Percentiles rank a stretch among this genome's conserved stretches.
Evolutionary conservation across 2,329 filamentous ascomycete species (phyloP).

Genomic region (Pezicula radicicola): DNA sequence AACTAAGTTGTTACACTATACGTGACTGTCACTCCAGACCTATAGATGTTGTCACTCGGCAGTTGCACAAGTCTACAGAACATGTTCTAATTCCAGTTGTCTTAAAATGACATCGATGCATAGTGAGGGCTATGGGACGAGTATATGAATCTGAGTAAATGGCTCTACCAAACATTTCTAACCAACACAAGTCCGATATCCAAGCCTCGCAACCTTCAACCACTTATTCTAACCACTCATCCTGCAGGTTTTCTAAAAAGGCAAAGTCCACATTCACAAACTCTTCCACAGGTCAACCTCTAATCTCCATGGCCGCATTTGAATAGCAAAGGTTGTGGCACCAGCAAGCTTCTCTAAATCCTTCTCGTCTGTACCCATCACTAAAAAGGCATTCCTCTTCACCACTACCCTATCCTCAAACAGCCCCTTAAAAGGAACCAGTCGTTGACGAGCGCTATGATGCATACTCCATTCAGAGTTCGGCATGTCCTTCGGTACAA

Average conservation of each 20-base stretch:
- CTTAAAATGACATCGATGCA: too few species aligned
- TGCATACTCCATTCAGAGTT: constrained; percentile 41
- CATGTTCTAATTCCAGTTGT: too few species aligned
- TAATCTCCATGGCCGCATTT: constrained; percentile 44
- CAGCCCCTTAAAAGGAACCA: constrained; percentile 11
- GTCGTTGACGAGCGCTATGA: constrained; percentile 26
- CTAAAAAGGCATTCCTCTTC: constrained; percentile 40
- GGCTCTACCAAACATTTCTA: too few species aligned
- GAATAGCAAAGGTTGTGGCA: constrained; percentile 40
- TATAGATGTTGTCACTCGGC: too few species aligned
- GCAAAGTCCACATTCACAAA: constrained; percentile 43
- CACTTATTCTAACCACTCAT: constrained; percentile 18
- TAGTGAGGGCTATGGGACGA: too few species aligned
- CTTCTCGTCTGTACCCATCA: constrained; percentile 41
- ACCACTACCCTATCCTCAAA: constrained; percentile 36
- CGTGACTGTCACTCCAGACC: too few species aligned
- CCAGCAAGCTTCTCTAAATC: constrained; percentile 36
- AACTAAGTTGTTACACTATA: too few species aligned
- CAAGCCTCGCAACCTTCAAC: too few species aligned
- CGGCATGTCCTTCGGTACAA: constrained; percentile 45
- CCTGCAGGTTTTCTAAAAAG: constrained; percentile 38
- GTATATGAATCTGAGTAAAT: too few species aligned
- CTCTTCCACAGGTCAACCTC: constrained; percentile 51
- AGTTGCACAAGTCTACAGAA: too few species aligned
- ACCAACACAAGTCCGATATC: too few species aligned